phyloP scores from a whole-genome alignment of 2,329 filamentous ascomycete species.

The Claviceps purpurea region DNA sequence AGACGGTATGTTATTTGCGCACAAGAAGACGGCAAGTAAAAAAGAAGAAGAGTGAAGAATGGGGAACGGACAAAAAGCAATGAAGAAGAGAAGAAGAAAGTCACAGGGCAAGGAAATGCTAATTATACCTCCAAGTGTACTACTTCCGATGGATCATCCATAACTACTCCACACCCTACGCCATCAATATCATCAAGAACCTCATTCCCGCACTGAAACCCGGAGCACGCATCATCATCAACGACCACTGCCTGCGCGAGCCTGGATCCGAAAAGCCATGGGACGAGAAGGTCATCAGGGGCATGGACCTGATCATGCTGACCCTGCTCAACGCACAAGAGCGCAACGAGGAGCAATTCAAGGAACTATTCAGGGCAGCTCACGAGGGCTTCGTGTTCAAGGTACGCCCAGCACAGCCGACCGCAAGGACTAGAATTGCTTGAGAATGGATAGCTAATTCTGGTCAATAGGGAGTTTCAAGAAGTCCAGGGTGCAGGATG shows the following conservation, averaged over 20 bases:
- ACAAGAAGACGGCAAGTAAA: not conserved
- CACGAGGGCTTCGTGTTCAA: conserved; percentile 30
- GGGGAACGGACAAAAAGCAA: too few species aligned
- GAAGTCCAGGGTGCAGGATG: conserved; percentile 30
- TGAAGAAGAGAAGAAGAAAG: too few species aligned
- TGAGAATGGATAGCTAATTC: not conserved
- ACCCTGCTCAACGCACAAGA: conserved; percentile 38
- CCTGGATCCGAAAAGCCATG: conserved; percentile 25
- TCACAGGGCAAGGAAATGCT: not conserved
- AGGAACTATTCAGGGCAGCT: conserved; percentile 28
- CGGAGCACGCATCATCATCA: conserved; percentile 34
- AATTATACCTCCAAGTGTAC: conserved; percentile 27
- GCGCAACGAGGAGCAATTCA: conserved; percentile 32
- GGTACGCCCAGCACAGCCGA: conserved; percentile 12
- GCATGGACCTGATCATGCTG: conserved; percentile 41
- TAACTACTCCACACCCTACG: conserved; percentile 44
- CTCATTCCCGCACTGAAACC: conserved; percentile 42
- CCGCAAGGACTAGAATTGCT: not conserved
- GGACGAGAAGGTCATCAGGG: conserved; percentile 33
- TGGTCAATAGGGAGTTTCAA: conserved; percentile 22
- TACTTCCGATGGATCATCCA: conserved; percentile 48
- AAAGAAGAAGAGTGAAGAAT: not conserved
- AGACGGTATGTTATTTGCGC: conserved; percentile 27
- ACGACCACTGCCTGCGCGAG: conserved; percentile 30
- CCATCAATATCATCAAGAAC: conserved; percentile 32